These are phyloP conservation scores for Sclerotinia sclerotiorum DNA, from an alignment of 2,329 filamentous ascomycete genomes.

Conservation along the genomic window DNA sequence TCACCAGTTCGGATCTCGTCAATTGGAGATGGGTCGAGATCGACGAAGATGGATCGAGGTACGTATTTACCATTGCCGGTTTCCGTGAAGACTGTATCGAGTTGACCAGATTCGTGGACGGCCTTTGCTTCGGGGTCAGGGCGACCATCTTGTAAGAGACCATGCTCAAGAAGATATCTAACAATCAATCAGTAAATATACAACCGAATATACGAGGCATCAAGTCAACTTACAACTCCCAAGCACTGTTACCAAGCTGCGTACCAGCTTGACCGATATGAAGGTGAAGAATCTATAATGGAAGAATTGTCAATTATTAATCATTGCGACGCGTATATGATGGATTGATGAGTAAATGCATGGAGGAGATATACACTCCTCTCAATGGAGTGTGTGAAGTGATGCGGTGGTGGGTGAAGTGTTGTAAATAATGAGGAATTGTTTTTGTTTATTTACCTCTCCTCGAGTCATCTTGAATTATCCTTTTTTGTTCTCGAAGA, in stretches of 20 bases:
- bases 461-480: constrained; percentile 31
- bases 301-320: constrained; percentile 15
- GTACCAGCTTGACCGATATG: constrained; percentile 68
- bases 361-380: not conserved
- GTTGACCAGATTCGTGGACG: constrained; percentile 54
- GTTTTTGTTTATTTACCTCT: constrained; percentile 27
- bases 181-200: not conserved
- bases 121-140: constrained; percentile 55
- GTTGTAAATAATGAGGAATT: not conserved
- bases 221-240: constrained; percentile 59
- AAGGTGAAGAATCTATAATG: constrained; percentile 59
- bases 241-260: constrained; percentile 67
- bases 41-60: constrained; percentile 65
- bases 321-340: constrained; percentile 18
- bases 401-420: not conserved
- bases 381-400: not conserved
- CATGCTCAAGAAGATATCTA: constrained; percentile 67
- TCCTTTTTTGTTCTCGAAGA: constrained; percentile 5
- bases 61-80: constrained; percentile 65
- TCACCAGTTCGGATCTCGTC: constrained; percentile 65
- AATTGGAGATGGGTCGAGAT: constrained; percentile 65
- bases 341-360: not conserved
- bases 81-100: constrained; percentile 67
- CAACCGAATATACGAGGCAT: constrained; percentile 2
- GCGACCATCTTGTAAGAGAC: constrained; percentile 59